These are phyloP conservation scores for Dactylis glomerata DNA, from an alignment of 176 grass and related monocot genomes.

Conservation along the genomic window DNA sequence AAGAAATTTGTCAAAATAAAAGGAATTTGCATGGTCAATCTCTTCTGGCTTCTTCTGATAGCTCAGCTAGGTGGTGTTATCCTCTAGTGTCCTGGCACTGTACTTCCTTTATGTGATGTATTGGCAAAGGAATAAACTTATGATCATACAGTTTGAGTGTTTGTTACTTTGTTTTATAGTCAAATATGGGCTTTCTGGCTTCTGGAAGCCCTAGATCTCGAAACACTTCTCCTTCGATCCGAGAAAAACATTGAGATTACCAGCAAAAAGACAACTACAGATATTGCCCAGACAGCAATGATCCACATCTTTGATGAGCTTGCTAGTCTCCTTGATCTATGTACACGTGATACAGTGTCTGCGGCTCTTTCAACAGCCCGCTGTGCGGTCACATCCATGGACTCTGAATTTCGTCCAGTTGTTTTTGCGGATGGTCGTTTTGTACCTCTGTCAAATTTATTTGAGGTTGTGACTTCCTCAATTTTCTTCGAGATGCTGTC, in stretches of 20 bases:
- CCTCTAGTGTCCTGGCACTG: background rate
- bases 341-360: constrained; percentile 9
- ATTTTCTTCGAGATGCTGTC: constrained; percentile 16
- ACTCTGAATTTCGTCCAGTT: constrained; percentile 25
- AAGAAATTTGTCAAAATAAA: background rate
- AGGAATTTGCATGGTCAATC: background rate
- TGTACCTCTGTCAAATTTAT: background rate
- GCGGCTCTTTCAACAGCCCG: constrained; percentile 9
- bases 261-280: constrained; percentile 55
- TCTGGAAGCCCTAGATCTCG: constrained; percentile 58
- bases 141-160: constrained; percentile 15
- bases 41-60: constrained; percentile 1
- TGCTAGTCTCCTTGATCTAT: constrained; percentile 36
- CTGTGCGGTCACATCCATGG: constrained; percentile 12
- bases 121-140: constrained; percentile 10
- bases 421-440: background rate
- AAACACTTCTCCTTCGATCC: constrained; percentile 46
- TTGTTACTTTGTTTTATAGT: constrained; percentile 24
- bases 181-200: constrained; percentile 48
- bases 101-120: constrained; percentile 27
- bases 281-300: constrained; percentile 67
- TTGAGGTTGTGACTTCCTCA: constrained; percentile 13
- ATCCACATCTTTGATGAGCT: constrained; percentile 57
- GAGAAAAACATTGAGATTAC: constrained; percentile 67
- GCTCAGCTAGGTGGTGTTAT: constrained; percentile 15